Conservation (phyloP, 2,329 filamentous ascomycete species). For the Clarireedia hainanense region DNA sequence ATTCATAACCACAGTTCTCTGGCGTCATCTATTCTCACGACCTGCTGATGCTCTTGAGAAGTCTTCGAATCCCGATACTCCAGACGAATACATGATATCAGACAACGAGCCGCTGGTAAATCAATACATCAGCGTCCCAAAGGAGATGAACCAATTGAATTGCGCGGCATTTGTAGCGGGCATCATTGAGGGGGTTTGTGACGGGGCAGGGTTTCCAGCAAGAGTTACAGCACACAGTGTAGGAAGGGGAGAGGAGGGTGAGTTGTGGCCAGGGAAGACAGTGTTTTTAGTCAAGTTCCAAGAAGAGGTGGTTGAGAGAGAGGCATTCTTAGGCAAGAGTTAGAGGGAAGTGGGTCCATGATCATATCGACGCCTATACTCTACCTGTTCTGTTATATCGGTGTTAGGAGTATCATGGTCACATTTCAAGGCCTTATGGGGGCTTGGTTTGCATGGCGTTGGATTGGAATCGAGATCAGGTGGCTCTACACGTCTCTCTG, state of each 20-base stretch:
- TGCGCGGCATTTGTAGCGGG: constrained; percentile 94
- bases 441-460: neutral
- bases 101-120: constrained; percentile 98
- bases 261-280: constrained; percentile 94
- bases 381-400: neutral
- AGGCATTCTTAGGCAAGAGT: constrained; percentile 66
- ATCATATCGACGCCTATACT: neutral
- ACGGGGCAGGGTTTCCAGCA: constrained; percentile 83
- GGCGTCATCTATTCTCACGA: constrained; percentile 85
- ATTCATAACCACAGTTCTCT: constrained; percentile 88
- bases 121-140: constrained; percentile 84
- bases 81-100: constrained; percentile 97
- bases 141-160: constrained; percentile 94
- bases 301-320: constrained; percentile 83
- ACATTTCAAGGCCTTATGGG: constrained; percentile 10
- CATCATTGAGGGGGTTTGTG: constrained; percentile 90
- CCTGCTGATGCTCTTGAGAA: constrained; percentile 91
- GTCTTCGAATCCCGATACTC: constrained; percentile 69
- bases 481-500: neutral
- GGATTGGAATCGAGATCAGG: neutral
- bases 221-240: constrained; percentile 84
- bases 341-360: constrained; percentile 2
- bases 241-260: constrained; percentile 48
- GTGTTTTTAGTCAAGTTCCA: constrained; percentile 94
- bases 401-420: neutral